phyloP scores from a whole-genome alignment of 805 yeast genomes.

The Wickerhamiella dianesei region DNA sequence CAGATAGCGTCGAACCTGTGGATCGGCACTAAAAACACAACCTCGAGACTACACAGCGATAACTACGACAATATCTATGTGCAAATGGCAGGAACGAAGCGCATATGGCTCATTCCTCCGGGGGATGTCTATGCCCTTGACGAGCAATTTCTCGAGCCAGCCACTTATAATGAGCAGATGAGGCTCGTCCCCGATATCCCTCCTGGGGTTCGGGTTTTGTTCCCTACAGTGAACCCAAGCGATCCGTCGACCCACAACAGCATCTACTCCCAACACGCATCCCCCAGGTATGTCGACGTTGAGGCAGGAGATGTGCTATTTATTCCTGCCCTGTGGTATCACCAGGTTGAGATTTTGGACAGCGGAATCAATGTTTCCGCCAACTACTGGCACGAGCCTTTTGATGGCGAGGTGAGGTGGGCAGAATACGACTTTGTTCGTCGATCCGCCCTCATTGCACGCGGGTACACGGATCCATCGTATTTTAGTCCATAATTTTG shows the following conservation, averaged over 20 bases:
- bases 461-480: background rate
- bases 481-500: background rate
- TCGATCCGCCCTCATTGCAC: background rate
- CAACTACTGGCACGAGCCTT: slow-evolving; percentile 26
- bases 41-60: slow-evolving; percentile 27
- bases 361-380: slow-evolving; percentile 19
- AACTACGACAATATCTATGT: slow-evolving; percentile 28
- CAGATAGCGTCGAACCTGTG: slow-evolving; percentile 30
- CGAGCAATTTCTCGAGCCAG: slow-evolving; percentile 22
- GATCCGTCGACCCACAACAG: slow-evolving; percentile 12
- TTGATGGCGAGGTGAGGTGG: slow-evolving; percentile 20
- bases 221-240: slow-evolving; percentile 26
- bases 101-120: slow-evolving; percentile 27
- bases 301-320: slow-evolving; percentile 28
- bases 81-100: slow-evolving; percentile 26
- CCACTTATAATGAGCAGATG: slow-evolving; percentile 21
- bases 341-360: slow-evolving; percentile 24
- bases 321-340: slow-evolving; percentile 31
- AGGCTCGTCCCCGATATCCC: slow-evolving; percentile 10
- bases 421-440: slow-evolving; percentile 23
- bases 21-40: slow-evolving; percentile 24
- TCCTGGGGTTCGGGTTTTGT: slow-evolving; percentile 16
- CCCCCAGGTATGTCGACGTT: slow-evolving; percentile 21
- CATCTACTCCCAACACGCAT: slow-evolving; percentile 9
- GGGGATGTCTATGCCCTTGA: slow-evolving; percentile 21